Evolutionary conservation across 2,329 filamentous ascomycete species (phyloP).

Genomic region (Decorospora gaudefroyi): DNA sequence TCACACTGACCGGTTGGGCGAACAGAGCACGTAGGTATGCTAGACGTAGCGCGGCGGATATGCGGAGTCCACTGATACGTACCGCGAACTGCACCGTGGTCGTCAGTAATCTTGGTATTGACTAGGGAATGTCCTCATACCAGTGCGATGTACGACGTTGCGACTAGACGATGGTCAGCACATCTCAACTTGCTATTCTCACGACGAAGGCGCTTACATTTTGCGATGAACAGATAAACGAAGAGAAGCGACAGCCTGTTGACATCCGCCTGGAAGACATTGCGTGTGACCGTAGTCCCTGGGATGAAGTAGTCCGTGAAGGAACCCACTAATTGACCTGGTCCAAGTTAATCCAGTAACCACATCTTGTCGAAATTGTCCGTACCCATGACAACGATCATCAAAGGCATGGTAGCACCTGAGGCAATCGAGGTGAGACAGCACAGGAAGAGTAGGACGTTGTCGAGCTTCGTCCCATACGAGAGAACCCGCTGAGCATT

Average conservation of each 20-base stretch:
- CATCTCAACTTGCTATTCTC: too few relatives aligned
- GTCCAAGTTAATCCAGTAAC: constrained; percentile 1
- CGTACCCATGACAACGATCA: constrained; percentile 63
- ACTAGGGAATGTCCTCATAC: constrained; percentile 14
- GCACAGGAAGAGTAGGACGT: constrained; percentile 32
- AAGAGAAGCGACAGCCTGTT: constrained; percentile 43
- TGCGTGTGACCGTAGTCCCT: constrained; percentile 50
- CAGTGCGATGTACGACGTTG: constrained; percentile 43
- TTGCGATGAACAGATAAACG: constrained; percentile 44
- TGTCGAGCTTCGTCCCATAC: constrained; percentile 43
- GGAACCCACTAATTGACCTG: constrained; percentile 53
- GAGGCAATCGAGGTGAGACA: constrained; percentile 42
- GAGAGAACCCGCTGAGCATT: constrained; percentile 38
- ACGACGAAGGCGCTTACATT: too few relatives aligned
- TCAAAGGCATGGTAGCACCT: constrained; percentile 55
- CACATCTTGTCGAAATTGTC: too few relatives aligned
- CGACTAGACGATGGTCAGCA: too few relatives aligned
- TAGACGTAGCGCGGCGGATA: constrained; percentile 57
- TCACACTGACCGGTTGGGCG: constrained; percentile 54
- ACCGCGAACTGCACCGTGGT: constrained; percentile 50
- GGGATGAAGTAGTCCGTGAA: constrained; percentile 62
- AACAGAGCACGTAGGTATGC: constrained; percentile 58
- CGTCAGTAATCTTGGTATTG: constrained; percentile 1
- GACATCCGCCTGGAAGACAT: constrained; percentile 57
- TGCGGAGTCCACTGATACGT: constrained; percentile 56